These are phyloP conservation scores for Starmera pachycereana DNA, from an alignment of 805 yeast genomes.

Conservation along the genomic window DNA sequence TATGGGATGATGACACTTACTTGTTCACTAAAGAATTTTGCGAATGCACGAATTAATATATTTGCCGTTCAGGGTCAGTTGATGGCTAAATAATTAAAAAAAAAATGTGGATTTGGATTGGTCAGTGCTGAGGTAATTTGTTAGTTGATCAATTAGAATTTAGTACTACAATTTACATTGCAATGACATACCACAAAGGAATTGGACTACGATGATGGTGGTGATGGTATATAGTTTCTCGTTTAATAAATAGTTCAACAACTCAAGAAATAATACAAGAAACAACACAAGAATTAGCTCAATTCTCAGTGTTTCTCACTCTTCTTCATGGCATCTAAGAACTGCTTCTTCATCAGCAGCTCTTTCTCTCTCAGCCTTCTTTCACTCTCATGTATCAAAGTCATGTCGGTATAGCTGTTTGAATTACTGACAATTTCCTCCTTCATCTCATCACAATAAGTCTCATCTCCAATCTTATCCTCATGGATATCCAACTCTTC, in stretches of 20 bases:
- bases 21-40: not conserved
- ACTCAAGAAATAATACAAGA: not conserved
- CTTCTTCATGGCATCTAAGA: conserved; percentile 10
- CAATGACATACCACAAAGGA: too few relatives aligned
- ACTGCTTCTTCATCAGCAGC: conserved; percentile 29
- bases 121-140: too few relatives aligned
- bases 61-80: not conserved
- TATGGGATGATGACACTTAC: too few relatives aligned
- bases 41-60: not conserved
- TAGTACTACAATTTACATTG: too few relatives aligned
- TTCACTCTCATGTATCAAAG: conserved; percentile 14
- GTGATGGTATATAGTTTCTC: too few relatives aligned
- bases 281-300: too few relatives aligned
- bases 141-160: too few relatives aligned
- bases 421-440: conserved; percentile 15
- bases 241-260: too few relatives aligned
- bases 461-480: conserved; percentile 13
- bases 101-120: too few relatives aligned
- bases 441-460: conserved; percentile 12
- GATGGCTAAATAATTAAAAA: too few relatives aligned
- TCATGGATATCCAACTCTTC: conserved; percentile 2
- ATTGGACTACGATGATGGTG: too few relatives aligned
- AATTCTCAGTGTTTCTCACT: too few relatives aligned
- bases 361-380: conserved; percentile 32
- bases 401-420: conserved; percentile 15